Conservation (phyloP, 441 rosid genomes). For the Pelargonium myrrhifolium region DNA sequence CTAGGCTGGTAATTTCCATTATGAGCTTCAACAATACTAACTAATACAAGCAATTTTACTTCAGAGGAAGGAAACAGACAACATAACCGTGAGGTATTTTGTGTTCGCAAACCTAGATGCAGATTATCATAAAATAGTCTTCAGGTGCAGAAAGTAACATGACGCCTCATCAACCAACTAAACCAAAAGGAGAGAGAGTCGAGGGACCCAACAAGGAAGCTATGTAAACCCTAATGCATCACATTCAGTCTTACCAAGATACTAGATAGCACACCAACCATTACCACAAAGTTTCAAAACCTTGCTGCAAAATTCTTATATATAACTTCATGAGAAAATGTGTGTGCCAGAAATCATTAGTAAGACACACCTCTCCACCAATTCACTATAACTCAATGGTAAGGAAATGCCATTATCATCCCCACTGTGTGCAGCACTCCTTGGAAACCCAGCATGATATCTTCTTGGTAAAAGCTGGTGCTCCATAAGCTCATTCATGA, state of each 20-base stretch:
- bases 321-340: conserved; percentile 8
- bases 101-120: background rate
- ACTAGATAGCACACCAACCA: conserved; percentile 11
- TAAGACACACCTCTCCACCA: conserved; percentile 63
- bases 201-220: background rate
- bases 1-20: background rate
- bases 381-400: conserved; percentile 58
- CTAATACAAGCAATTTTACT: background rate
- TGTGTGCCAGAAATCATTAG: background rate
- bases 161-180: background rate
- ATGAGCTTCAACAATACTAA: background rate
- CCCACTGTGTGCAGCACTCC: conserved; percentile 54
- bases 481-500: conserved; percentile 84
- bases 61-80: background rate
- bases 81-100: background rate
- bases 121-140: background rate
- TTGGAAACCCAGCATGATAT: conserved; percentile 94
- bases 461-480: conserved; percentile 93
- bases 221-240: background rate
- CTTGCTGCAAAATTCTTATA: background rate
- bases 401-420: conserved; percentile 74
- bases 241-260: conserved; percentile 1
- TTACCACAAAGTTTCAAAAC: conserved; percentile 13
- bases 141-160: conserved; percentile 1
- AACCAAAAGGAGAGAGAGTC: background rate